These are phyloP conservation scores for Suhomyces kilbournensis DNA, from an alignment of 805 yeast genomes.

Conservation along the genomic window DNA sequence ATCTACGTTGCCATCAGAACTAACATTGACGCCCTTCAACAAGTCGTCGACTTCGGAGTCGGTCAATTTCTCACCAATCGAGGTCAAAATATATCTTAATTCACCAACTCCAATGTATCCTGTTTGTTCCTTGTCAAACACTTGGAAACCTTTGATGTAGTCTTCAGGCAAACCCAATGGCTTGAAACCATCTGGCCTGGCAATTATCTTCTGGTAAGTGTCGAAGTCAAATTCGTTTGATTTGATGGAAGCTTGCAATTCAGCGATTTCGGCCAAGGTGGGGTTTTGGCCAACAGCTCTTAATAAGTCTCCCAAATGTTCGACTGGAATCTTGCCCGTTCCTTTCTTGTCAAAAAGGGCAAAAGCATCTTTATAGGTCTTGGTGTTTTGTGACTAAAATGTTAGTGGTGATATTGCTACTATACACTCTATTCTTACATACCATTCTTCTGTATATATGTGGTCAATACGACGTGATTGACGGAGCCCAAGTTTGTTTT, in stretches of 20 bases:
- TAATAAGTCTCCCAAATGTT: constrained; percentile 85
- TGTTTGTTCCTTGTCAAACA: constrained; percentile 91
- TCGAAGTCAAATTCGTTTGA: constrained; percentile 64
- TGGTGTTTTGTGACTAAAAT: constrained; percentile 41
- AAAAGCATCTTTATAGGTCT: constrained; percentile 82
- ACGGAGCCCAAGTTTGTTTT: constrained; percentile 1
- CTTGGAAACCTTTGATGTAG: constrained; percentile 90
- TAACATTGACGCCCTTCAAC: constrained; percentile 90
- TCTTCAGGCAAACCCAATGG: constrained; percentile 86
- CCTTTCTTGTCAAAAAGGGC: constrained; percentile 96
- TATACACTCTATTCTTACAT: background rate
- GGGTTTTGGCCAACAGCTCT: constrained; percentile 99
- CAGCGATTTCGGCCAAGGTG: constrained; percentile 79
- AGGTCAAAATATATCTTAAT: constrained; percentile 88
- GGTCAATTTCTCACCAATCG: constrained; percentile 89
- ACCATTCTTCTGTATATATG: background rate
- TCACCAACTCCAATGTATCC: constrained; percentile 98
- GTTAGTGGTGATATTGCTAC: constrained; percentile 15
- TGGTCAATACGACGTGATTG: background rate
- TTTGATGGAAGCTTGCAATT: constrained; percentile 41
- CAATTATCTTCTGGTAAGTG: constrained; percentile 69
- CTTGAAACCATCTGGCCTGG: constrained; percentile 86
- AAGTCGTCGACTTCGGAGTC: constrained; percentile 94
- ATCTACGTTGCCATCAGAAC: constrained; percentile 91
- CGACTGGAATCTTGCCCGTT: constrained; percentile 82